These are phyloP conservation scores for Acanthamoeba castellanii DNA, from an alignment of 208 protist genomes.

Conservation along the genomic window DNA sequence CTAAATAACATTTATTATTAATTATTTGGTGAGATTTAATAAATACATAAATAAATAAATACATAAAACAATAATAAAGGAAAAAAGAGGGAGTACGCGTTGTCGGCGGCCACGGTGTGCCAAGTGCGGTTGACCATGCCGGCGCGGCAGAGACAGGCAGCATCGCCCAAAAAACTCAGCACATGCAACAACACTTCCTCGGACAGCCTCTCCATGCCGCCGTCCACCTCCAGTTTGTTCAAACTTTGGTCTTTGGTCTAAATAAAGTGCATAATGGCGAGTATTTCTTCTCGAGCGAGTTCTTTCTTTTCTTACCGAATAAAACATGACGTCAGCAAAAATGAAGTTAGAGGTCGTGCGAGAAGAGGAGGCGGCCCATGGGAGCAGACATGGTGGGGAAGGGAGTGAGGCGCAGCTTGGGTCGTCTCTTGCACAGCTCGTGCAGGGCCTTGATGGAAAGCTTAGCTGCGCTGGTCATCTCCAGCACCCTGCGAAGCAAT, in stretches of 20 bases:
- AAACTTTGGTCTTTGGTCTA: too few species aligned
- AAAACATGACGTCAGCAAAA: too few species aligned
- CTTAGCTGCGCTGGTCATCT: background rate
- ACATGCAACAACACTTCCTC: background rate
- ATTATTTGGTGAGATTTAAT: background rate
- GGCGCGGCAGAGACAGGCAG: background rate
- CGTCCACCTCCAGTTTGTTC: too few species aligned
- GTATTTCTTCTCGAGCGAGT: too few species aligned
- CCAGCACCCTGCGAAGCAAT: background rate
- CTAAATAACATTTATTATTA: background rate
- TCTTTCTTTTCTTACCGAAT: too few species aligned
- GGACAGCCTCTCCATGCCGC: slow-evolving; percentile 2
- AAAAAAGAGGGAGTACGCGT: background rate
- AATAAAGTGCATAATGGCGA: too few species aligned
- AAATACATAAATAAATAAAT: background rate
- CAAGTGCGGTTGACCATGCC: background rate
- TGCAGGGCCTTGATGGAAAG: background rate
- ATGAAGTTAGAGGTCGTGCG: slow-evolving; percentile 33
- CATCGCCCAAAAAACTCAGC: background rate
- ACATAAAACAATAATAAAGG: background rate
- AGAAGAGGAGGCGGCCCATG: background rate
- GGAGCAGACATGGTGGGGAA: background rate
- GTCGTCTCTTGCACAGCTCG: background rate
- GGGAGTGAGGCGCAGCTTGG: background rate
- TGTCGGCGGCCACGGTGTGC: slow-evolving; percentile 1